Base-by-base conservation (phyloP, 2,329 filamentous ascomycete species). In the Pseudocercospora eumusae region DNA sequence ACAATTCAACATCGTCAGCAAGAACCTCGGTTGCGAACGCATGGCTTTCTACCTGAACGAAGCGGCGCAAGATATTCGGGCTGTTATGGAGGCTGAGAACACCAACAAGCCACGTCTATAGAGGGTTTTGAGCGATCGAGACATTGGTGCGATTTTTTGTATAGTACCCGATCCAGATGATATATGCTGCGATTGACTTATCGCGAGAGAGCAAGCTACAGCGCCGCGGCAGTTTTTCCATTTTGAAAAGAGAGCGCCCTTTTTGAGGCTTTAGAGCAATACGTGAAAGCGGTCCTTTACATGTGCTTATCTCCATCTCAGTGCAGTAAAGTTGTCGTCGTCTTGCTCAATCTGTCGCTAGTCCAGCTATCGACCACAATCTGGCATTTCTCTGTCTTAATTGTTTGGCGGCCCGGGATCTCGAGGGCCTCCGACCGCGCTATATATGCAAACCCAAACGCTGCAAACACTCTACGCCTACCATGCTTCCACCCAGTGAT, bases 31-130 rank as follows among this genome's bases (percentile, higher is more conserved):
- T 49, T 91, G 89, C 74, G 88, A 95, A 72, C 88, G 90, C 69
- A 96, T 99, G 93, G 95, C 91, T 79, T 91, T 93, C 83, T 99
- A 92, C 80, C 82, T 99, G 68, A 96, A 92, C 73, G 95, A 99
- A 80, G 93, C 95, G 0, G 95, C 93, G 1, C 85, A 87, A 64
- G 95, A 99, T 67, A 87, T 99, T 75, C 85, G 93, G 67, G 93
- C 96, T 69, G 79, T 99, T 58, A 85, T 99, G 76, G 79, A 91
- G 73, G 89, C 91, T 21, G 92, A 90, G 52, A 54, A 59, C 15
- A 62, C 60, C 18, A 56, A 54, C 20, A 63, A 63, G 53, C 57
- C 61, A 18, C 50, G 56, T 23, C 55, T 61, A 40, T 61, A 57
- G 47, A 57, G 25, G 23, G 25, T 42, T 54, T 20, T 31, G 49